Base-by-base conservation (phyloP, 2,329 filamentous ascomycete genomes). In the Mycosphaerella sp. region DNA sequence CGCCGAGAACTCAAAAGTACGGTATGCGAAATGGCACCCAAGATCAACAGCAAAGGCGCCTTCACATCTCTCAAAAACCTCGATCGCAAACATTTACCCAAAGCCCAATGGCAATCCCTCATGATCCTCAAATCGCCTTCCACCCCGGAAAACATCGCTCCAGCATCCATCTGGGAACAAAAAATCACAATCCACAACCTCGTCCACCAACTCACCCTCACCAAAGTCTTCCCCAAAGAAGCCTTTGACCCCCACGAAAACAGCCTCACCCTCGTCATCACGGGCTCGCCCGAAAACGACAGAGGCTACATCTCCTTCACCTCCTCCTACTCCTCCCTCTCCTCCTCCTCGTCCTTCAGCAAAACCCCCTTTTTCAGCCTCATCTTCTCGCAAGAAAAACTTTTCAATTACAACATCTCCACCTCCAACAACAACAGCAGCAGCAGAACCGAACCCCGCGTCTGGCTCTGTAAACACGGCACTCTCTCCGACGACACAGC, bases 31-130 rank as follows among this genome's bases (percentile, higher is more conserved):
- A 49, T 59, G 41, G 49, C 50, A 10, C 44, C 52, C 3, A 50
- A 52, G 14, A 51, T 39, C 1, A 57, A 55, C 34, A 28, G 25
- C 13, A 40, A 49, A 36, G 55, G 55, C 1, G 37, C 44, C 6
- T 50, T 55, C 35, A 56, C 55, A 4, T 52, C 52, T 27, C 41
- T 59, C n/a, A 45, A 51, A 18, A 59, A 57, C 14, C 46, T 59
- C 8, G 52, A 59, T 14, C 41, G 57, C 3, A 53, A 42, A 25
- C 18, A 40, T 3, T n/a, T 59, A 2, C 53, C 53, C 9, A 32
- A 28, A 3, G 57, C 57, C 0, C 52, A 50, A 28, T 59, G 57
- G 57, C 35, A 48, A 10, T 50, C 54, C 34, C 44, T 57, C 27
- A 53, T 53, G 45, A 56, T 59, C 17, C 45, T 59, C 13, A 54